phyloP scores from a whole-genome alignment of 2,329 filamentous ascomycete species.

The Trichoderma endophyticum region DNA sequence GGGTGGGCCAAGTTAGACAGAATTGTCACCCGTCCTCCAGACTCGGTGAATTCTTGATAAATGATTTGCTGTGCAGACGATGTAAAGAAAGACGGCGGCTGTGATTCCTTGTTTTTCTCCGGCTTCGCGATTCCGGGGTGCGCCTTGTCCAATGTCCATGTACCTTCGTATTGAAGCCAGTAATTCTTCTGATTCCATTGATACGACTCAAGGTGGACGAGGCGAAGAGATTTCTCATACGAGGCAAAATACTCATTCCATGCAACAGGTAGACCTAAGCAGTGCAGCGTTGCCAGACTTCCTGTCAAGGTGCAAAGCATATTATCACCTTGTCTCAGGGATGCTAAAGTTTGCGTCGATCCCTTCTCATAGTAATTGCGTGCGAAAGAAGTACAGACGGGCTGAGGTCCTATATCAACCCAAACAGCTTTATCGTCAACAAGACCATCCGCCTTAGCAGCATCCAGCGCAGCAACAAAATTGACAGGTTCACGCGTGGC shows the following conservation, averaged over 20 bases:
- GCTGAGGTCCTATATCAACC: constrained; percentile 66
- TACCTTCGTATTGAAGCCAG: constrained; percentile 46
- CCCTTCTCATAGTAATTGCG: background rate
- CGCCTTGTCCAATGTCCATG: constrained; percentile 65
- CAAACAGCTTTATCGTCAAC: constrained; percentile 50
- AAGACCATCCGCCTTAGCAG: background rate
- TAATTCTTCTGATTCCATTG: constrained; percentile 57
- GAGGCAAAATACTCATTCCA: constrained; percentile 66
- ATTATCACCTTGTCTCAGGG: background rate
- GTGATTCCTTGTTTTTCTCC: background rate
- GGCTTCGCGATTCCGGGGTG: constrained; percentile 24
- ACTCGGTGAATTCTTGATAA: background rate
- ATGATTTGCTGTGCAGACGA: background rate
- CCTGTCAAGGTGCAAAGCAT: background rate
- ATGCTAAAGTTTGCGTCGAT: constrained; percentile 30
- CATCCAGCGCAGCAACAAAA: background rate
- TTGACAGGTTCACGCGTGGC: background rate
- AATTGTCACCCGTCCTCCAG: background rate
- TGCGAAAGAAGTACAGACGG: constrained; percentile 56
- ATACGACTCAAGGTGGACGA: background rate
- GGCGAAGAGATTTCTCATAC: background rate
- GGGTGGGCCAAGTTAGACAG: background rate
- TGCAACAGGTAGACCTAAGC: constrained; percentile 58
- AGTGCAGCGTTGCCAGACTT: constrained; percentile 18
- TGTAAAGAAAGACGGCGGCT: background rate